phyloP scores from a whole-genome alignment of 1,139 yeast species.

The Yamadazyma triangularis region DNA sequence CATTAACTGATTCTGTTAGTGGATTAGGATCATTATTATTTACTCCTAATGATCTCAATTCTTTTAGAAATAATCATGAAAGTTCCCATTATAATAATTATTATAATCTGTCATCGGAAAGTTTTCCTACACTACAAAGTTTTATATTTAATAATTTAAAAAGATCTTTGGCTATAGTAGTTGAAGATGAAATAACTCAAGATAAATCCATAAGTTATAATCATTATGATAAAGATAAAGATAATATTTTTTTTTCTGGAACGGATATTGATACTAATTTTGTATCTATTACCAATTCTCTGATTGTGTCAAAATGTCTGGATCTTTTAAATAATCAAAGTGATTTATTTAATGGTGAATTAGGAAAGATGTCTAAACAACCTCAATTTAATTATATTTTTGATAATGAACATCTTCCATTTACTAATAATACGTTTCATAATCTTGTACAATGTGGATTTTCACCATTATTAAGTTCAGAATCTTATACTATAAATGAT shows the following conservation, averaged over 20 bases:
- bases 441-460: slow-evolving; percentile 50
- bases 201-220: slow-evolving; percentile 5
- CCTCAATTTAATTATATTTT: slow-evolving; percentile 36
- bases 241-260: slow-evolving; percentile 16
- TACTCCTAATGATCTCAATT: slow-evolving; percentile 21
- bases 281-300: too few relatives aligned
- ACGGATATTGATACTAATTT: too few relatives aligned
- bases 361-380: too few relatives aligned
- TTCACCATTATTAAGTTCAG: slow-evolving; percentile 58
- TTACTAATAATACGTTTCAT: slow-evolving; percentile 26
- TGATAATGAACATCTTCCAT: slow-evolving; percentile 28
- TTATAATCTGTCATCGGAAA: slow-evolving; percentile 17
- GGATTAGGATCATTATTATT: slow-evolving; percentile 19
- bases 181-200: slow-evolving; percentile 19
- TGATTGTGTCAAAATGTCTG: too few relatives aligned
- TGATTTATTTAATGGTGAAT: too few relatives aligned
- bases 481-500: too few relatives aligned
- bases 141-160: slow-evolving; percentile 40
- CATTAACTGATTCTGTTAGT: slow-evolving; percentile 22
- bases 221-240: slow-evolving; percentile 15
- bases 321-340: too few relatives aligned
- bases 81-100: slow-evolving; percentile 6
- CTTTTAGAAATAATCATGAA: slow-evolving; percentile 3
- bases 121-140: slow-evolving; percentile 36
- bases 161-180: slow-evolving; percentile 37